Conservation (phyloP, 176 grass and related monocot genomes). For the Triticum aestivum region DNA sequence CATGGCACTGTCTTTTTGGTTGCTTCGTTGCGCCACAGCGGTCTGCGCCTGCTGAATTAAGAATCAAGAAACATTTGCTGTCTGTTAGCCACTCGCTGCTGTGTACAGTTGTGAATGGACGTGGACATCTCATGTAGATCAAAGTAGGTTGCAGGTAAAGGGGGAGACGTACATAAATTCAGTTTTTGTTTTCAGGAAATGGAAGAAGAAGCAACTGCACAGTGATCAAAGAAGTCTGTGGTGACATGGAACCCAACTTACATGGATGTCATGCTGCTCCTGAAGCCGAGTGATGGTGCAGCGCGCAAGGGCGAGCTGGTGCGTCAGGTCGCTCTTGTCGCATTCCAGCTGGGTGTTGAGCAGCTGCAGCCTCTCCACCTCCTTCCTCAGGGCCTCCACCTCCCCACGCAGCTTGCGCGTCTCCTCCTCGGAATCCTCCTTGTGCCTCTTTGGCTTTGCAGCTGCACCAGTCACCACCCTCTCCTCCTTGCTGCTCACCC, state of each 20-base stretch:
- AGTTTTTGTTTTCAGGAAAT: neutral
- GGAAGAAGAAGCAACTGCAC: neutral
- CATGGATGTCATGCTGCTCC: neutral
- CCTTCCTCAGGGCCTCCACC: slow-evolving; percentile 31
- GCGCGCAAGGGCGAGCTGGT: slow-evolving; percentile 30
- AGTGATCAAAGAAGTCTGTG: neutral
- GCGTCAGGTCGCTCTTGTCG: slow-evolving; percentile 32
- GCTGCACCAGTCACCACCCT: neutral
- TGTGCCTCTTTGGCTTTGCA: slow-evolving; percentile 17
- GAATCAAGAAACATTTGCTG: neutral
- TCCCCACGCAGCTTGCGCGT: slow-evolving; percentile 33
- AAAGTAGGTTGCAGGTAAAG: neutral
- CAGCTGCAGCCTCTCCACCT: slow-evolving; percentile 57
- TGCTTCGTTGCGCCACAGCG: neutral
- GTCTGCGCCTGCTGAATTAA: neutral
- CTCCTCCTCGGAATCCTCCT: slow-evolving; percentile 39
- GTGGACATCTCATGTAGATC: neutral
- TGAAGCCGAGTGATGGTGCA: slow-evolving; percentile 24
- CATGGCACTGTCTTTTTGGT: neutral
- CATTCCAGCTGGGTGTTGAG: slow-evolving; percentile 43
- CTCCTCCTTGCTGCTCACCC: slow-evolving; percentile 21
- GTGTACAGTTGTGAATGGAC: neutral
- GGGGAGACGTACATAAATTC: neutral
- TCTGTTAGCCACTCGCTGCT: neutral
- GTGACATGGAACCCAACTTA: neutral